Base-by-base conservation (phyloP, 441 rosid species). In the Gossypium armourianum region DNA sequence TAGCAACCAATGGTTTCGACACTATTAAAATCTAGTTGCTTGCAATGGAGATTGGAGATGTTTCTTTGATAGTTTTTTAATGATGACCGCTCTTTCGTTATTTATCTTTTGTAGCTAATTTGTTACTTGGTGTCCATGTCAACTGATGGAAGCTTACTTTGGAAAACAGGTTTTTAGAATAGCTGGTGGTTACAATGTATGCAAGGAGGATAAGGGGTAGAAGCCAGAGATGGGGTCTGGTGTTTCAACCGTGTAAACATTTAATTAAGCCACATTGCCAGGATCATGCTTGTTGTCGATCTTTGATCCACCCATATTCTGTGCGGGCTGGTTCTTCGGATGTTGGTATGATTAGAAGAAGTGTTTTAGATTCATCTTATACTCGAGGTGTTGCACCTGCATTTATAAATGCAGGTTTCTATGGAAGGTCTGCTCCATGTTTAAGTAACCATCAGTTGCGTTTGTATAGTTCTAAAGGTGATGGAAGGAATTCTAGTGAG, bases 401-500 rank as follows among this genome's bases (percentile, higher is more conserved):
- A 54, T 70, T 66, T 68, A 69, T 66, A 68, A 50, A 49, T 69
- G 36, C 72, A 0, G 73, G 70, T 76, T 77, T 77, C 13, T 62
- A 16, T 43, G 70, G 62, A 12, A 69, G 77, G 77, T 77, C 59
- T 74, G 19, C 32, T 78, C 62, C 74, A 26, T 65, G 49, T 67
- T 76, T 65, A 36, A 68, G 70, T 62, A 79, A 75, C 50, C 72
- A 69, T 70, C 88, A 85, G 73, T 80, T 80, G 19, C 79, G 97
- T 55, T 61, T 68, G 32, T 94, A 79, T 80, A 85, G 97, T 79
- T 89, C 97, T 32, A 84, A 88, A 78, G 90, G 91, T 16, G 89
- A 88, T 83, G 97, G 92, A 68, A 86, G 88, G 40, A 86, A 86
- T 81, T 83, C 92, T 57, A 85, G 92, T 70, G 93, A 87, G 85